A percentile compares a stretch with the other conserved stretches of the same genome.
These are phyloP conservation scores for Cyclotella cryptica DNA, from an alignment of 108 stramenopile genomes.

Conservation along the genomic window DNA sequence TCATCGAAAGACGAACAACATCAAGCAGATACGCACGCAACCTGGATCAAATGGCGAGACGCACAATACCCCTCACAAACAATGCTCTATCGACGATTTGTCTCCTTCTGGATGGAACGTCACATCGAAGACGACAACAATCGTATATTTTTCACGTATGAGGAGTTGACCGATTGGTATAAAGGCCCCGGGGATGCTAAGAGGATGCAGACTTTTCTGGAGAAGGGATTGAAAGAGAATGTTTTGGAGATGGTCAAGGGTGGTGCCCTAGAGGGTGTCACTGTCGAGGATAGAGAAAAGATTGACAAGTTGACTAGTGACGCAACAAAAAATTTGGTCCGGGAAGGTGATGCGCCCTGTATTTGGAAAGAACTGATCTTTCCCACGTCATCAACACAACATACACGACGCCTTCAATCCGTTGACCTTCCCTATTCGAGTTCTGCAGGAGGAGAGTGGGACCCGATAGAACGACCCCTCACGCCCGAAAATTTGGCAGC, in stretches of 20 bases:
- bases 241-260: conserved; percentile 19
- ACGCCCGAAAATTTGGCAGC: conserved; percentile 33
- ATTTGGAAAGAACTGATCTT: conserved; percentile 40
- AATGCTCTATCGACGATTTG: conserved; percentile 37
- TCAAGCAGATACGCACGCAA: conserved; percentile 7
- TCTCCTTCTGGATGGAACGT: conserved; percentile 49
- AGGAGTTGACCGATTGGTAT: conserved; percentile 26
- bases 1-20: conserved; percentile 16
- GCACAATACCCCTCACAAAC: conserved; percentile 31
- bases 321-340: conserved; percentile 20
- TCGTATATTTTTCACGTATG: conserved; percentile 41
- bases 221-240: conserved; percentile 20
- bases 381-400: neutral
- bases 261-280: neutral
- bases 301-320: conserved; percentile 24
- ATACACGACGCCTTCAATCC: conserved; percentile 11
- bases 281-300: neutral
- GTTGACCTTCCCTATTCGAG: neutral
- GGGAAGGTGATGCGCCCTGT: conserved; percentile 31
- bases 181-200: conserved; percentile 23
- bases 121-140: conserved; percentile 23
- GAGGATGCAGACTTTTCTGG: conserved; percentile 30
- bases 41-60: conserved; percentile 48
- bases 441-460: conserved; percentile 18
- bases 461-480: conserved; percentile 25